Percentiles rank a stretch among this genome's conserved stretches.
These are phyloP conservation scores for Cicer cuneatum DNA, from an alignment of 306 rosid genomes.

Conservation along the genomic window DNA sequence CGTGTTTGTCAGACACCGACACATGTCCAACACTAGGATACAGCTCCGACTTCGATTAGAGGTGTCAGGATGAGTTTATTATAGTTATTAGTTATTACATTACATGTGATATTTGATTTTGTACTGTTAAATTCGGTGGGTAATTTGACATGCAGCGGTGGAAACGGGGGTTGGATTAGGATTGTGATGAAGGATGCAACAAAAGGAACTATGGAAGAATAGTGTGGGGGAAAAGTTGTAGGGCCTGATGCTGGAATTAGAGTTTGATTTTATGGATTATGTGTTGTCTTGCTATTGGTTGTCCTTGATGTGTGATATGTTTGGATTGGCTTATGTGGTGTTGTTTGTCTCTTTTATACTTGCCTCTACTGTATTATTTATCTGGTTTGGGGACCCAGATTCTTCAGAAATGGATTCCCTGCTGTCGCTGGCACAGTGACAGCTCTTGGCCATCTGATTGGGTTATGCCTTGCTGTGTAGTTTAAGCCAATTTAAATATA, in stretches of 20 bases:
- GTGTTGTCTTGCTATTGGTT: conserved; percentile 31
- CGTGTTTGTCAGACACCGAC: no score
- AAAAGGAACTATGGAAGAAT: not conserved
- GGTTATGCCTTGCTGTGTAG: no score
- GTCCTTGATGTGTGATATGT: conserved; percentile 25
- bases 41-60: no score
- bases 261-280: conserved; percentile 30
- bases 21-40: no score
- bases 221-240: conserved; percentile 16
- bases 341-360: not conserved
- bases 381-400: not conserved
- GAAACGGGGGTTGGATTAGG: conserved; percentile 23
- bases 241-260: conserved; percentile 34
- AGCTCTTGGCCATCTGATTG: no score
- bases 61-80: no score
- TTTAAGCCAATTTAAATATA: no score
- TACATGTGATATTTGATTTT: not conserved
- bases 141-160: conserved; percentile 15
- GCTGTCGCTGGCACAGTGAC: no score
- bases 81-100: not conserved
- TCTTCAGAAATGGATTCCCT: not conserved
- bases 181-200: not conserved
- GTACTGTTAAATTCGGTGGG: conserved; percentile 29
- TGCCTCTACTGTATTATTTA: not conserved
- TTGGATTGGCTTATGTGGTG: conserved; percentile 2